Base-by-base conservation (phyloP, 75 land plant species). In the Ceratopteris richardii region DNA sequence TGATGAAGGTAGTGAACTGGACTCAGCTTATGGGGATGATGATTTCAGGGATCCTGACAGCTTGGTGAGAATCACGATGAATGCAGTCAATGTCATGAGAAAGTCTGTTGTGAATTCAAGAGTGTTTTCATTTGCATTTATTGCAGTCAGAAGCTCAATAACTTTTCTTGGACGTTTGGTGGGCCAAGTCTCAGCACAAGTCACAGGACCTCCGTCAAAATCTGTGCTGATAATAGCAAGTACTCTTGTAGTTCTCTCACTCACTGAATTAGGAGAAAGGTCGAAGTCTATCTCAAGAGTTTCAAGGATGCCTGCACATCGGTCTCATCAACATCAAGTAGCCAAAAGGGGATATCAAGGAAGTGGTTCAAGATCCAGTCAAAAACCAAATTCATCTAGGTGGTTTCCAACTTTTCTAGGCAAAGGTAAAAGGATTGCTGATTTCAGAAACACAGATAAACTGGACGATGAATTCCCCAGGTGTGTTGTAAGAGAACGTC, bases 171-270 rank as follows among this genome's bases (percentile, higher is more conserved):
- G 64, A 11, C 51, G 28, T 0, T 51, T 40, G 16, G 5, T 75
- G 20, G 33, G 52, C 33, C 58, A 18, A 33, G 39, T 65, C 13
- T 4, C 68, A 1, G 53, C 51, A 29, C 19, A 14, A 29, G 47
- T 69, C 1, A 19, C 78, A 9, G 65, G 64, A 39, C 29, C 56
- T 25, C 72, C 66, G 25, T 60, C 65, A 19, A 85, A 85, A 64
- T 53, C 68, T 19, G 67, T 60, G 18, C 7, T 85, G 43, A 54
- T 81, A 31, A 14, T 82, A 44, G 78, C 66, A 44, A 70, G 80
- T 44, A 69, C 82, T 37, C 26, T 82, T 19, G 60, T 77, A 22
- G 40, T 79, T 40, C 27, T 85, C 17, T 72, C 58, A 26, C 29
- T 79, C 40, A 65, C 80, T 31, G 66, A 68, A 22, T 31, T 31